Base-by-base conservation (phyloP, 202 grass and related monocot species). In the Elaeis oleifera region DNA sequence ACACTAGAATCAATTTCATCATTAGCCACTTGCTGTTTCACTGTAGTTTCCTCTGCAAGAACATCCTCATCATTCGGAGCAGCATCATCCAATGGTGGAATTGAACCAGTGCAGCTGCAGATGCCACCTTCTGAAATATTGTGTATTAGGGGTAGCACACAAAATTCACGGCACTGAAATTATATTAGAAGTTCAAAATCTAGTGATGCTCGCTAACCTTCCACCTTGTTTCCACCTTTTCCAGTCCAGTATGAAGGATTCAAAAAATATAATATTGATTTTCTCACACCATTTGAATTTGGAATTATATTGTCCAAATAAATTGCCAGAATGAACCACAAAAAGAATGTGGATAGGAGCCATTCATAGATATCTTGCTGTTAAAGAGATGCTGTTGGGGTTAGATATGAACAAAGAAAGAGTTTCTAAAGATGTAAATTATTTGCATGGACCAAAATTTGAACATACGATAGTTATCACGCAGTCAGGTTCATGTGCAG, bases 231-330 rank as follows among this genome's bases (percentile, higher is more conserved):
- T 83, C 78, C 85, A 39, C 87, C 91, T 79, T 74, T 86, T 51
- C 88, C 88, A 18, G 77, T 97, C 92, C 92, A 97, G 71, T 97
- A 92, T 26, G 82, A 88, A 77, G 94, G 92, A 64, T 71, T 89
- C 56, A 97, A 77, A 86, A 97, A 97, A 66, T 97, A 92, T 55
- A 92, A 86, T n/a, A 84, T 19, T 14, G 84, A 84, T 77, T 92
- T 97, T 61, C 92, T 79, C 64, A 92, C 92, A 60, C 92, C 92
- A 23, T 77, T 84, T 16, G 81, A 79, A 79, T 97, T 97, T 67
- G 84, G 92, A 77, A 97, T 83, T 84, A 89, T 86, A 68, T 97
- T 97, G 75, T 97, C 88, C 1, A 86, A 92, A 75, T 97, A 97
- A 58, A 97, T 97, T 0, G 92, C 92, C 65, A 97, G 78, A 52